Evolutionary conservation across 179 eudicot species (phyloP), one percentile per base, ranked within the genome.

Genomic region (Nepenthes alata): DNA sequence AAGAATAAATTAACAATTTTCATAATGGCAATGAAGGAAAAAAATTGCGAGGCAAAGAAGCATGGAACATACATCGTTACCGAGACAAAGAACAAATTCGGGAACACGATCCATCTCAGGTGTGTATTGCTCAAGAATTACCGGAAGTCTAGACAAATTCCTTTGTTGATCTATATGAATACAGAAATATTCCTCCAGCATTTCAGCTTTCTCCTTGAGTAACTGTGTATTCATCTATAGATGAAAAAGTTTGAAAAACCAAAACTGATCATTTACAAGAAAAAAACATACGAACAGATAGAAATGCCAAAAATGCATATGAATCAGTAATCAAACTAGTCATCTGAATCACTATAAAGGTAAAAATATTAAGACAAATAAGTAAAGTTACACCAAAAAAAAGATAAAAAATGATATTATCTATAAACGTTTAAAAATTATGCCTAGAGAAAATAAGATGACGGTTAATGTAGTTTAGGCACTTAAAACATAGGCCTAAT

Each of bases 91-190:
- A 62, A 72, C 74, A 67, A 88, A 81, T 64, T 88, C 93, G 35
- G 89, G 96, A 54, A 88, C 78, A 67, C 87, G 83, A 55, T 93
- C 98, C 96, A 93, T 89, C 63, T 89, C 96, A 68, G 98, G 96
- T 49, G 95, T 93, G 77, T 93, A 87, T 80, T 93, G 98, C 69
- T 93, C 96, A 72, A 93, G 86, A 60, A 93, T 67, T 48, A 89
- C 84, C 53, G 98, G 98, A 64, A 93, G 88, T 93, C 96, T 81
- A 16, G 84, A 79, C 78, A 93, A 68, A 63, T 81, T 80, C 58
- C 96, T 95, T 48, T 79, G 74, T n/a, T 77, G 58, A 71, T 93
- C 96, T 53, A 93, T 73, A 71, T 74, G 70, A 71, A 93, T 80
- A 66, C 90, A 61, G 72, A 89, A 93, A 78, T 86, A 93, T 73